A percentile compares a stretch with the other conserved stretches of the same genome.
These are phyloP conservation scores for Gymnopilus dilepis DNA, from an alignment of 768 basidiomycete genomes.

Conservation along the genomic window DNA sequence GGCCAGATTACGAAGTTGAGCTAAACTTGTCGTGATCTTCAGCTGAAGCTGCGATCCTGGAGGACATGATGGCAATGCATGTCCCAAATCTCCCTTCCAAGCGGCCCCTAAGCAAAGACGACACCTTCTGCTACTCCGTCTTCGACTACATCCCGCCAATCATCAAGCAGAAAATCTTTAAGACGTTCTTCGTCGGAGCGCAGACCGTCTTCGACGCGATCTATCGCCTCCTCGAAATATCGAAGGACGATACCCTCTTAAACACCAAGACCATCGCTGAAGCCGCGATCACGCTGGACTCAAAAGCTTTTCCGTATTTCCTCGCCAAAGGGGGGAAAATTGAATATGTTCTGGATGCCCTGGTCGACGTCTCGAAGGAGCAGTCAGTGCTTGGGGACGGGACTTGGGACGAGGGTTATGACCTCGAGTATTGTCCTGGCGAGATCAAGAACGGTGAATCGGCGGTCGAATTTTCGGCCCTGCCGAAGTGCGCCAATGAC, in stretches of 20 bases:
- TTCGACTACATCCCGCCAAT: neutral
- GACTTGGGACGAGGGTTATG: neutral
- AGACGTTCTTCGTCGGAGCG: constrained; percentile 7
- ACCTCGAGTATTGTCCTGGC: neutral
- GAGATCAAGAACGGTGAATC: no score
- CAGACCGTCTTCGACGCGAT: constrained; percentile 2
- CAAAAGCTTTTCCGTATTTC: neutral
- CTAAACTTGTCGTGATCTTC: neutral
- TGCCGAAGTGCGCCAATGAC: no score
- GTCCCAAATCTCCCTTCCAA: neutral
- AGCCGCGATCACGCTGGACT: neutral
- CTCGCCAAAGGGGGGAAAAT: neutral
- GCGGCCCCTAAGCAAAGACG: neutral
- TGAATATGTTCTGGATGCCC: neutral
- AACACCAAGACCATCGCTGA: neutral
- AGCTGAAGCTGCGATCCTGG: neutral
- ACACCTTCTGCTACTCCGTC: neutral
- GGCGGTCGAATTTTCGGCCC: no score
- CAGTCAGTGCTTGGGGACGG: neutral
- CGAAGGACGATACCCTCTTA: neutral
- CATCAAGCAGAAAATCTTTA: neutral
- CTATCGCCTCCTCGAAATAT: neutral
- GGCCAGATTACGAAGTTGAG: no score
- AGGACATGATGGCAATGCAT: neutral
- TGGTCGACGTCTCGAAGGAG: neutral